phyloP scores from a whole-genome alignment of 352 stramenopile species.

The Halophytophthora polymorphica region DNA sequence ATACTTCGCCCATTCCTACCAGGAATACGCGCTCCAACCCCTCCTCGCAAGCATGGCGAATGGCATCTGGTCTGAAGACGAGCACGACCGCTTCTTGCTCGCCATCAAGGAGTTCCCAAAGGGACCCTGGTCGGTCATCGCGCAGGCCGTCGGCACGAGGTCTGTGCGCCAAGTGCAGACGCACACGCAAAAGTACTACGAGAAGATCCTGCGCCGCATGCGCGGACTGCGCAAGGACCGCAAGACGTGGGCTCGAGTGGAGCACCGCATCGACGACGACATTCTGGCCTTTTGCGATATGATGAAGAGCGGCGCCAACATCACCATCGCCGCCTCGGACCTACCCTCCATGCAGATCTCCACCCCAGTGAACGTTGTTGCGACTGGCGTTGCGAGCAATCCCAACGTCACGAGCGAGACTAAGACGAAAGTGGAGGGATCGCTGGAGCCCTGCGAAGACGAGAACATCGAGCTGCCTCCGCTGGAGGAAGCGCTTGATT shows the following conservation, averaged over 20 bases:
- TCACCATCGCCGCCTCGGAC: too few species aligned
- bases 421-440: too few species aligned
- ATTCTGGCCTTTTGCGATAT: conserved; percentile 26
- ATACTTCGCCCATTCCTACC: too few species aligned
- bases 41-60: conserved; percentile 1
- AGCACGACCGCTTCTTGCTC: conserved; percentile 31
- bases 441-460: too few species aligned
- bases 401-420: too few species aligned
- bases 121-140: conserved; percentile 24
- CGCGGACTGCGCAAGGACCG: conserved; percentile 37
- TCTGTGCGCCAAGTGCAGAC: conserved; percentile 45
- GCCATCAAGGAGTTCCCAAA: conserved; percentile 25
- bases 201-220: conserved; percentile 42
- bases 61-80: conserved; percentile 29
- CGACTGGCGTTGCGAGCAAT: too few species aligned
- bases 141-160: conserved; percentile 24
- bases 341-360: too few species aligned
- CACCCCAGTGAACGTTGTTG: too few species aligned
- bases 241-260: conserved; percentile 20
- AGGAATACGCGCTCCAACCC: too few species aligned
- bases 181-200: conserved; percentile 38
- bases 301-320: too few species aligned
- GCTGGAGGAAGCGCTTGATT: conserved; percentile 29
- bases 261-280: conserved; percentile 39
- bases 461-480: conserved; percentile 17